Base-by-base conservation (phyloP, 2,329 filamentous ascomycete species). In the Hawksworthiomyces lignivorus region DNA sequence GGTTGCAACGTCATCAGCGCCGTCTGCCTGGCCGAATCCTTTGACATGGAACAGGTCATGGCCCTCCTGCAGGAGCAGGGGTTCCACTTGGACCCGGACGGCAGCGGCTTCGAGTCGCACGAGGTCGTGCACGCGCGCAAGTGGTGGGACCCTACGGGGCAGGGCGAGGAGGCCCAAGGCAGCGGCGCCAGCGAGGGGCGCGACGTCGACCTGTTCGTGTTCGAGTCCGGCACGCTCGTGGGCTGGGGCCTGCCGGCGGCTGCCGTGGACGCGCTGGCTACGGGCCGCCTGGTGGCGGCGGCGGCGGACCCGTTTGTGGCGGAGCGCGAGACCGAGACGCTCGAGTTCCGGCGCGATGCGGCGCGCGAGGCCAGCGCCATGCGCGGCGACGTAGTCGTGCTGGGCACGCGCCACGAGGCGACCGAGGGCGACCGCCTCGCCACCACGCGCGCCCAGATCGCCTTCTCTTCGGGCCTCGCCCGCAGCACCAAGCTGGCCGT, bases 401-500 rank as follows among this genome's bases (percentile, higher is more conserved):
- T 98, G 6, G 92, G 92, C 27, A 95, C 87, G 2, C 83, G 82
- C 48, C 61, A 65, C 28, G 71, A 75, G 31, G 57, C 61, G 9
- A 54, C 60, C n/a, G 61, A 64, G 17, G 65, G 65, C 33, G 66
- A 69, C 51, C 62, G 59, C 9, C 59, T 74, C 10, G 73, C 75
- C 53, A 76, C 69, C 1, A 85, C 90, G 2, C 73, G 96, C 12
- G 88, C 89, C 52, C 96, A 97, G 59, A 90, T 97, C 48, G 92
- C 92, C 32, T 97, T 97, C 62, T 96, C 90, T 0, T 96, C 88
- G 1, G 90, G 90, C 2, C 75, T 98, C 9, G 90, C 92, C 5
- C 77, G 92, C 41, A 92, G 84, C 54, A 96, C 92, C 6, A 97
- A 97, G 61, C 75, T 98, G 11, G 90, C 88, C 28, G 87, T 95